Conservation (phyloP, 2,329 filamentous ascomycete species). For the Trichocomaceae sp. region DNA sequence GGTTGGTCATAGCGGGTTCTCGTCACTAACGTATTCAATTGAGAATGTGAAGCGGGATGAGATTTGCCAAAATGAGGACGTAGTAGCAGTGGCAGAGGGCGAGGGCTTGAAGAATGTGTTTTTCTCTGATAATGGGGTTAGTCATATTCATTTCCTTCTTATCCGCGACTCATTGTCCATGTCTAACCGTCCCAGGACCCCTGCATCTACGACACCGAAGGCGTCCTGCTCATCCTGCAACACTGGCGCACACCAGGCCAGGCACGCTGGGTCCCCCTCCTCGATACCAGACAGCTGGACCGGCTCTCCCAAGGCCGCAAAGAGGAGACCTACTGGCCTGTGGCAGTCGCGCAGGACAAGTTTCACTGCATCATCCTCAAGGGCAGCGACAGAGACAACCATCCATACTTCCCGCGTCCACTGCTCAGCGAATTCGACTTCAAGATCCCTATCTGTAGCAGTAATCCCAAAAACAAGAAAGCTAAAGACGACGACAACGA, state of each 20-base stretch:
- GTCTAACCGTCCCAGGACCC: slow-evolving; percentile 58
- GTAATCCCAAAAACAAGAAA: slow-evolving; percentile 36
- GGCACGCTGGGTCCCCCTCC: slow-evolving; percentile 82
- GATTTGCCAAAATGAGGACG: slow-evolving; percentile 89
- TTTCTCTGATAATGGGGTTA: slow-evolving; percentile 83
- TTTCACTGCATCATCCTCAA: slow-evolving; percentile 99
- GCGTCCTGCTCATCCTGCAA: slow-evolving; percentile 76
- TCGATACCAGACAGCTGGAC: slow-evolving; percentile 78
- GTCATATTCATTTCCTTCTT: slow-evolving; percentile 22
- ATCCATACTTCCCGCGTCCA: slow-evolving; percentile 87
- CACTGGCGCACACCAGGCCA: slow-evolving; percentile 85
- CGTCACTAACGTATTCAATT: slow-evolving; percentile 80
- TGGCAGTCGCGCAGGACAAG: slow-evolving; percentile 81
- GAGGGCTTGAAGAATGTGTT: slow-evolving; percentile 74
- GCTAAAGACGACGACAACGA: slow-evolving; percentile 34
- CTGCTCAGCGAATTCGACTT: slow-evolving; percentile 92
- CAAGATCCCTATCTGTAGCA: slow-evolving; percentile 61
- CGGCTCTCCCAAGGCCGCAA: slow-evolving; percentile 80
- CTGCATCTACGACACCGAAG: slow-evolving; percentile 90
- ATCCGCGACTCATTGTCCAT: neutral
- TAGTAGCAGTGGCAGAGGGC: slow-evolving; percentile 72
- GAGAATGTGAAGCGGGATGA: slow-evolving; percentile 92
- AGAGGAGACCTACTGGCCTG: slow-evolving; percentile 86
- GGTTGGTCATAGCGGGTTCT: slow-evolving; percentile 67
- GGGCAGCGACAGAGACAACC: slow-evolving; percentile 65